A percentile compares a stretch with the other conserved stretches of the same genome.
Evolutionary conservation across 495 filamentous ascomycete species (phyloP).

Genomic region (Neurospora terricola): DNA sequence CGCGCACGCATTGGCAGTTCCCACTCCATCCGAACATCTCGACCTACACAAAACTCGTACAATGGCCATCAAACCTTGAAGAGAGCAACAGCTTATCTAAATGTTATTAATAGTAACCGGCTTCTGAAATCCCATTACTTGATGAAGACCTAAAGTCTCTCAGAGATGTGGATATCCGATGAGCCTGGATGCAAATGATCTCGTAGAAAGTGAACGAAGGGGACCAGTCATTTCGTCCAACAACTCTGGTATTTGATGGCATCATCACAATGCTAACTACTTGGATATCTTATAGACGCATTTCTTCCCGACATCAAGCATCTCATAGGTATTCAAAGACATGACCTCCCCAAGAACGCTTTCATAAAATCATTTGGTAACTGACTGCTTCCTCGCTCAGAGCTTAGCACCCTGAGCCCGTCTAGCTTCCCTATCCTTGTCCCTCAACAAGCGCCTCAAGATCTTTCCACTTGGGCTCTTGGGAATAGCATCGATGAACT

Average conservation of each 20-base stretch:
- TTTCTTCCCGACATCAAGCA: background rate
- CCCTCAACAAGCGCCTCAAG: conserved; percentile 65
- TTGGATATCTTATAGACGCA: background rate
- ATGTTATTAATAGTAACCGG: background rate
- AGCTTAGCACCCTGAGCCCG: conserved; percentile 48
- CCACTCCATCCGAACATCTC: background rate
- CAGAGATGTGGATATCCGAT: background rate
- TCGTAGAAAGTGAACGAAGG: background rate
- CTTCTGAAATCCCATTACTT: background rate
- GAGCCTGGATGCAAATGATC: background rate
- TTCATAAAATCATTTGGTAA: background rate
- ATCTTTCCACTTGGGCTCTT: conserved; percentile 96
- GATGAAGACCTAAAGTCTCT: background rate
- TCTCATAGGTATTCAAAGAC: background rate
- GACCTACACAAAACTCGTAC: background rate
- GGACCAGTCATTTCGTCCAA: background rate
- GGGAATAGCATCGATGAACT: conserved; percentile 66
- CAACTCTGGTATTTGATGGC: background rate
- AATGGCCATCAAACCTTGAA: background rate
- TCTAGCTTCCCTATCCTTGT: conserved; percentile 64
- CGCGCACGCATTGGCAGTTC: background rate
- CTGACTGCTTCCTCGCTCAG: conserved; percentile 8
- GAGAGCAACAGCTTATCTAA: background rate
- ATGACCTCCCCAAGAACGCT: background rate
- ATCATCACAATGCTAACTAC: background rate